phyloP scores from a whole-genome alignment of 2,329 filamentous ascomycete genomes.

The Sclerotinia minor region DNA sequence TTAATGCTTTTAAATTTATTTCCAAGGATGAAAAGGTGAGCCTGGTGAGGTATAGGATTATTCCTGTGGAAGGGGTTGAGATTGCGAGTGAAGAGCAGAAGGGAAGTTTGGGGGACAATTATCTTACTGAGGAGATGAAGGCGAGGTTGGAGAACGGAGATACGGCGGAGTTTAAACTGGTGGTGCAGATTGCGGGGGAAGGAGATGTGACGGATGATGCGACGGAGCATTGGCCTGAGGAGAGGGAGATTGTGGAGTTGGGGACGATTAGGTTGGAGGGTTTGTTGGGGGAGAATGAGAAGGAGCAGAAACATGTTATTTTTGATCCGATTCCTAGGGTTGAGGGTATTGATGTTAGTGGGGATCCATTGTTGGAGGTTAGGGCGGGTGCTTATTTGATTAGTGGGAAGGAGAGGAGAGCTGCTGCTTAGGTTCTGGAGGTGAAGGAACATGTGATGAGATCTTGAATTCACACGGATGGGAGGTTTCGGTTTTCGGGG shows the following conservation, averaged over 20 bases:
- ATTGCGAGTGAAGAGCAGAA: constrained; percentile 45
- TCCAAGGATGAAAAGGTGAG: constrained; percentile 46
- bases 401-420: constrained; percentile 53
- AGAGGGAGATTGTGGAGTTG: constrained; percentile 51
- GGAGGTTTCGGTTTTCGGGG: neutral
- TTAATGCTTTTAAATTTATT: constrained; percentile 53
- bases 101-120: constrained; percentile 45
- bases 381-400: constrained; percentile 57
- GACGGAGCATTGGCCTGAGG: constrained; percentile 55
- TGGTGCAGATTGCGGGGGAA: constrained; percentile 52
- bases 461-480: neutral
- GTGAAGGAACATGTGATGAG: too few species aligned
- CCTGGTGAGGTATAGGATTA: constrained; percentile 51
- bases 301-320: constrained; percentile 54
- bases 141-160: constrained; percentile 42
- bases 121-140: constrained; percentile 52
- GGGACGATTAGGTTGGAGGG: constrained; percentile 50
- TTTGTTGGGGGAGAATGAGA: constrained; percentile 44
- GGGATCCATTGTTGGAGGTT: constrained; percentile 57
- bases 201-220: constrained; percentile 51
- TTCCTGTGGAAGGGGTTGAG: constrained; percentile 48
- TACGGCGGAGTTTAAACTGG: constrained; percentile 48
- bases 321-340: constrained; percentile 60
- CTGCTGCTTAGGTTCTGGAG: constrained; percentile 1
- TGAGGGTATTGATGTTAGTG: constrained; percentile 52